These are phyloP conservation scores for Aspergillus mulundensis DNA, from an alignment of 495 filamentous ascomycete species.

Conservation along the genomic window DNA sequence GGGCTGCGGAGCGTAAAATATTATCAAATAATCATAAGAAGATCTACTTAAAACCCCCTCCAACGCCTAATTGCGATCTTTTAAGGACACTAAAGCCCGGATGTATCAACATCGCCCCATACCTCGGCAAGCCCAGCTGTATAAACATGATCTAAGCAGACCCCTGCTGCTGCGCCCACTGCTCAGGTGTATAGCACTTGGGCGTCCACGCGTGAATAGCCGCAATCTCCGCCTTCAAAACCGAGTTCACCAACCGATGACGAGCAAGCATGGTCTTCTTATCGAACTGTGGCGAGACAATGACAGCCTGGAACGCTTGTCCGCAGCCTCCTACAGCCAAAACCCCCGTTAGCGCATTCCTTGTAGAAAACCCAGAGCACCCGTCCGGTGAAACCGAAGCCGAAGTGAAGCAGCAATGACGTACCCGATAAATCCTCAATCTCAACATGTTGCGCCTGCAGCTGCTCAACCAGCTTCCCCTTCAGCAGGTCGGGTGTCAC, in stretches of 20 bases:
- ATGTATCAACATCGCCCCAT: constrained; percentile 12
- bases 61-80: constrained; percentile 19
- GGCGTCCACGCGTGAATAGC: constrained; percentile 98
- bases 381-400: not conserved
- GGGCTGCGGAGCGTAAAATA: constrained; percentile 5
- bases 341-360: not conserved
- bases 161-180: constrained; percentile 67
- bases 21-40: constrained; percentile 11
- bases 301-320: constrained; percentile 87
- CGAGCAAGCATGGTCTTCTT: constrained; percentile 84
- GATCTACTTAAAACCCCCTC: constrained; percentile 15
- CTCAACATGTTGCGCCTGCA: constrained; percentile 81
- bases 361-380: not conserved
- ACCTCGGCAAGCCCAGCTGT: not conserved
- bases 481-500: constrained; percentile 69
- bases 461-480: constrained; percentile 62
- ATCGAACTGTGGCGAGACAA: constrained; percentile 83
- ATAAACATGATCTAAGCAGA: constrained; percentile 3
- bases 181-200: constrained; percentile 91
- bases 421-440: constrained; percentile 91
- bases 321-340: constrained; percentile 74
- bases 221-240: constrained; percentile 87
- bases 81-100: constrained; percentile 10
- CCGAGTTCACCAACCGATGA: constrained; percentile 83
- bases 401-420: not conserved